phyloP scores from a whole-genome alignment of 2,329 filamentous ascomycete genomes.

The Dothistroma pini region DNA sequence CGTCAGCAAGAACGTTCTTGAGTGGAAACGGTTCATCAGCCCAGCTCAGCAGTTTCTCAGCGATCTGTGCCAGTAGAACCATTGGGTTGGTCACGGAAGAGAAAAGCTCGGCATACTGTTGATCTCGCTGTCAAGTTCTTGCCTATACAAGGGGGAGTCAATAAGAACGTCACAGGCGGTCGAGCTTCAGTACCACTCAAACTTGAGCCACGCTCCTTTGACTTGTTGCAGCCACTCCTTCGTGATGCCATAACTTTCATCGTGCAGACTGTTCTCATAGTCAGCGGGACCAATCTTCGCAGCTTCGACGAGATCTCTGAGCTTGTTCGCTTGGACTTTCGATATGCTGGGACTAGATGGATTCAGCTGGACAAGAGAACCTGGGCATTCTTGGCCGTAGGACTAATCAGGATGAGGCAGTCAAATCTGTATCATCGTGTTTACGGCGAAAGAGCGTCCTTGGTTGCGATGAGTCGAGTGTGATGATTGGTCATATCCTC shows the following conservation, averaged over 20 bases:
- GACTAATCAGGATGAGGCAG: not conserved
- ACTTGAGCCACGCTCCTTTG: not conserved
- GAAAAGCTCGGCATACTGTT: not conserved
- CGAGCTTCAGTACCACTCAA: not conserved
- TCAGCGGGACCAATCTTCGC: not conserved
- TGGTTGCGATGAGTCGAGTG: too few species aligned
- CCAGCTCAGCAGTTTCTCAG: not conserved
- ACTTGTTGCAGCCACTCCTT: not conserved
- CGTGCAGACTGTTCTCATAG: not conserved
- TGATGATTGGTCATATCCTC: not conserved
- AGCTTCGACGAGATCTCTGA: not conserved
- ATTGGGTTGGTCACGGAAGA: not conserved
- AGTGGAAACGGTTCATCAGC: not conserved
- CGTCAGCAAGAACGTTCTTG: not conserved
- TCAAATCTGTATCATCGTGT: too few species aligned
- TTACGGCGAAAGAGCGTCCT: too few species aligned
- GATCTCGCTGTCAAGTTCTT: not conserved
- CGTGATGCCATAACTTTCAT: not conserved
- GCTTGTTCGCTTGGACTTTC: not conserved
- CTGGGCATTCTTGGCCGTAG: not conserved
- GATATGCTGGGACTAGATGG: not conserved
- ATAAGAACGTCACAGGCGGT: too few species aligned
- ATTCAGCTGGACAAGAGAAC: not conserved
- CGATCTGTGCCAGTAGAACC: not conserved
- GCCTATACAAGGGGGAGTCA: too few species aligned